Conservation (phyloP, 352 stramenopile genomes). For the Phytophthora podocarpi region DNA sequence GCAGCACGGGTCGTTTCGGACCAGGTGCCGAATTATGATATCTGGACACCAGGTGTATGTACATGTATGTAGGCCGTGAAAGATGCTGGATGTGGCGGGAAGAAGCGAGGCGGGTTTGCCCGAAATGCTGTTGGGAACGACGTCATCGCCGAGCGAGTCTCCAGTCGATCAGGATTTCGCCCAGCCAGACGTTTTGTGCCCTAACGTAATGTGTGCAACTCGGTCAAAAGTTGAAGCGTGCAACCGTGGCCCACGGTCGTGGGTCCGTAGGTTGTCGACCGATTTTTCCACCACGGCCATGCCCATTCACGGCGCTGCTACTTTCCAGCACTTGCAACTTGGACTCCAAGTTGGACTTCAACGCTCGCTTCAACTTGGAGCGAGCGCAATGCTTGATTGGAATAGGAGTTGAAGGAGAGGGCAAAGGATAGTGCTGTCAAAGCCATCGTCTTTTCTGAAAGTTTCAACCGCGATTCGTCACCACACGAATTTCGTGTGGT, state of each 20-base stretch:
- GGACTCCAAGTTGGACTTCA: no score
- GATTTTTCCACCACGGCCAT: slow-evolving; percentile 1
- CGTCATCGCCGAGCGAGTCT: no score
- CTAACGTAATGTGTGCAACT: slow-evolving; percentile 13
- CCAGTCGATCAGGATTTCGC: slow-evolving; percentile 12
- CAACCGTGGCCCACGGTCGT: not conserved
- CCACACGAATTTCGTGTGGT: no score
- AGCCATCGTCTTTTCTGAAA: slow-evolving; percentile 3
- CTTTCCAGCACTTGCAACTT: no score
- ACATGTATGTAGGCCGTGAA: no score
- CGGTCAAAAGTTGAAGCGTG: slow-evolving; percentile 19
- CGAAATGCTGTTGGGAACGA: slow-evolving; percentile 13
- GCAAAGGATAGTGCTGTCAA: not conserved
- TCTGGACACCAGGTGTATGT: no score
- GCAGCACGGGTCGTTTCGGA: slow-evolving; percentile 6
- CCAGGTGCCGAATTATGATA: slow-evolving; percentile 4
- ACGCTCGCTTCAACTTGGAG: not conserved
- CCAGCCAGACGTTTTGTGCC: slow-evolving; percentile 16
- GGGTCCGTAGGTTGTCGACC: not conserved
- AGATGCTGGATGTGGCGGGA: not conserved
- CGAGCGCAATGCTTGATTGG: slow-evolving; percentile 4
- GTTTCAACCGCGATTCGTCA: not conserved
- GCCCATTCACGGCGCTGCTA: no score
- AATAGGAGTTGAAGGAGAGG: slow-evolving; percentile 1
- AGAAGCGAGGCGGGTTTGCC: slow-evolving; percentile 3